Evolutionary conservation across 352 stramenopile species (phyloP).

Genomic region (Phytophthora nicotianae): DNA sequence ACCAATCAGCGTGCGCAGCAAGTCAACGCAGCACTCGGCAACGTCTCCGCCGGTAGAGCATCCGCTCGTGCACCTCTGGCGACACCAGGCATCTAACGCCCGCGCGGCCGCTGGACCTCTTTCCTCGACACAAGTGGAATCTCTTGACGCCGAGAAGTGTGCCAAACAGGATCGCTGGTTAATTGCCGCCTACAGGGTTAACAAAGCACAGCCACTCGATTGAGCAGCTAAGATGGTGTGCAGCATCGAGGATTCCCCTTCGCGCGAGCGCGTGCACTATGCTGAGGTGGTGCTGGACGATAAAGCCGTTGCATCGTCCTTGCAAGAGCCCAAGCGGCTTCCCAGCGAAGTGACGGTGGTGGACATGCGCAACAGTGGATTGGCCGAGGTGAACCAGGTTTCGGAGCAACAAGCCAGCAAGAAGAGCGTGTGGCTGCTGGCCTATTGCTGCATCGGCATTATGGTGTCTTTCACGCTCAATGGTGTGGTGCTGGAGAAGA

Average conservation of each 20-base stretch:
- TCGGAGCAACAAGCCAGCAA: constrained; percentile 27
- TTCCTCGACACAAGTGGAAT: constrained; percentile 34
- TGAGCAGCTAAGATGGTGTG: constrained; percentile 40
- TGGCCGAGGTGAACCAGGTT: constrained; percentile 18
- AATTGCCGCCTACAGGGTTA: neutral
- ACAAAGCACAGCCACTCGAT: neutral
- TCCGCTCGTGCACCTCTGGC: constrained; percentile 4
- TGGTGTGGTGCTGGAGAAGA: constrained; percentile 82
- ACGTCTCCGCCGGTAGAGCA: constrained; percentile 9
- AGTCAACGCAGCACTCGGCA: constrained; percentile 16
- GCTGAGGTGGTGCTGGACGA: constrained; percentile 64
- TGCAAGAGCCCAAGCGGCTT: constrained; percentile 38
- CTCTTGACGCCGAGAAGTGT: constrained; percentile 5
- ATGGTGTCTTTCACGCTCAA: constrained; percentile 88
- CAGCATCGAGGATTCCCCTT: constrained; percentile 42
- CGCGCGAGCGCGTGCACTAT: constrained; percentile 46
- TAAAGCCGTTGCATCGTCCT: constrained; percentile 11
- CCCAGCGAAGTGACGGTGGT: constrained; percentile 36
- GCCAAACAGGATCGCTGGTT: neutral
- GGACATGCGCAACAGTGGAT: constrained; percentile 30
- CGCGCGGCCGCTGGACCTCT: constrained; percentile 4
- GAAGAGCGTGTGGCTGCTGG: constrained; percentile 63
- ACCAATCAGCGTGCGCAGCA: constrained; percentile 21
- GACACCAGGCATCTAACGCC: constrained; percentile 8
- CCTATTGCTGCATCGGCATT: constrained; percentile 82